phyloP scores from a whole-genome alignment of 1,139 yeast species.

The Zhuliangozyma parablackwelliae region DNA sequence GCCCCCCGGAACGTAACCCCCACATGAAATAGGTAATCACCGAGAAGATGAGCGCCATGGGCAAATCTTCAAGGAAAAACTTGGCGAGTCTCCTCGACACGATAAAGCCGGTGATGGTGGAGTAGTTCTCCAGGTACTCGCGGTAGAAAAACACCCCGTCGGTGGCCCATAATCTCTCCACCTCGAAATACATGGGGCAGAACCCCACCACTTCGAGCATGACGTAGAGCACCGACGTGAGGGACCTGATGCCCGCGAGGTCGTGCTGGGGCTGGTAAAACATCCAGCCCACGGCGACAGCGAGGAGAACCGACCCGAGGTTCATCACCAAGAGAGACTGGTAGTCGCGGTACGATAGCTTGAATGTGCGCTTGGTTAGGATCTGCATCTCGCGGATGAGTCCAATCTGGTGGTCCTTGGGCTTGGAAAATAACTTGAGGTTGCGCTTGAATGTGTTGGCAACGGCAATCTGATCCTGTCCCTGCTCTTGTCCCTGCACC shows the following conservation, averaged over 20 bases:
- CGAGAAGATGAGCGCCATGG: constrained; percentile 57
- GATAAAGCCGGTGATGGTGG: constrained; percentile 64
- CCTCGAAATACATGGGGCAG: constrained; percentile 64
- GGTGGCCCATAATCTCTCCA: constrained; percentile 62
- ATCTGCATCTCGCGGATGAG: constrained; percentile 46
- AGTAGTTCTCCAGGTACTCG: constrained; percentile 69
- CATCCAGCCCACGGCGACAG: constrained; percentile 69
- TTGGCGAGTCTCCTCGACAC: constrained; percentile 66
- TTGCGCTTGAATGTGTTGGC: constrained; percentile 24
- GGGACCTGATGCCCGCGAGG: constrained; percentile 64
- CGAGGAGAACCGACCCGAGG: constrained; percentile 54
- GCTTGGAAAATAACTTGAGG: constrained; percentile 21
- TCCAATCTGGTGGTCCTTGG: constrained; percentile 26
- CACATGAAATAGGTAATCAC: constrained; percentile 70
- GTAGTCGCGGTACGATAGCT: constrained; percentile 57
- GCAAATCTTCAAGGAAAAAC: constrained; percentile 64
- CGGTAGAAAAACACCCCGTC: constrained; percentile 71
- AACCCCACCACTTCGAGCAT: constrained; percentile 67
- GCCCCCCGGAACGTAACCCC: constrained; percentile 43
- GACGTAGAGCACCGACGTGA: constrained; percentile 60
- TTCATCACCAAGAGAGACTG: constrained; percentile 51
- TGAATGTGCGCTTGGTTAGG: constrained; percentile 51
- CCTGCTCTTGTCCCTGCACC: no score
- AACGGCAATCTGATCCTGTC: no score
- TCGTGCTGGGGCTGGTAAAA: constrained; percentile 62